phyloP scores from a whole-genome alignment of 192 early-diverging fungal genomes.

The Coemansia guatemalensis region DNA sequence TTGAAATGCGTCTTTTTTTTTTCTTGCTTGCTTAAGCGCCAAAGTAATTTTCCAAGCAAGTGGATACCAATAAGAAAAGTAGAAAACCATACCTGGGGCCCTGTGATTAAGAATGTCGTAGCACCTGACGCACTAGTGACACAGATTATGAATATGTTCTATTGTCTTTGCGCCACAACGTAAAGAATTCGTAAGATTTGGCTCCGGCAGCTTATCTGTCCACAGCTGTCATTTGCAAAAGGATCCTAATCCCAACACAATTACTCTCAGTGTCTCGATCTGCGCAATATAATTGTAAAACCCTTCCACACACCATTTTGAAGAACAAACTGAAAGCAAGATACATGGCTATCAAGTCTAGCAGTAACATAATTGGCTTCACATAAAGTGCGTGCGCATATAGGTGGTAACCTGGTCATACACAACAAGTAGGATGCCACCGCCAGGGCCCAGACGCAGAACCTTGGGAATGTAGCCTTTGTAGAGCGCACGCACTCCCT shows the following conservation, averaged over 20 bases:
- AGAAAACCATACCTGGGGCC: not conserved
- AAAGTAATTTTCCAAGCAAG: not conserved
- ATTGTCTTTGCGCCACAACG: not conserved
- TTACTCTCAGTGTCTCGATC: too few species aligned
- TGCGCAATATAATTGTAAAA: too few species aligned
- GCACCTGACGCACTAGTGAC: not conserved
- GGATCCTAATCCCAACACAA: too few species aligned
- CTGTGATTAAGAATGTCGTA: not conserved
- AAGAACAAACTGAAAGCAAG: not conserved
- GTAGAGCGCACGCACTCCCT: conserved; percentile 86
- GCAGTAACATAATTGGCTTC: not conserved
- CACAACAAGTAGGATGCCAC: conserved; percentile 83
- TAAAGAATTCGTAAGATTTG: not conserved
- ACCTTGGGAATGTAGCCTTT: conserved; percentile 97
- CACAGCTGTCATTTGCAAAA: too few species aligned
- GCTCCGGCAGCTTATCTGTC: too few species aligned
- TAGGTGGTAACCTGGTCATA: conserved; percentile 83
- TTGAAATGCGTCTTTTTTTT: not conserved
- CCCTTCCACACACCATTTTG: too few species aligned
- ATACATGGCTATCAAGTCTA: not conserved
- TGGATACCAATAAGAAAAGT: not conserved
- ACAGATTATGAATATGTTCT: not conserved
- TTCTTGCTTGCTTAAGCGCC: not conserved
- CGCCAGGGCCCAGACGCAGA: conserved; percentile 88
- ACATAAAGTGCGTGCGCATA: conserved; percentile 79